Conservation (phyloP, 371 early-diverging fungal genomes). For the Cokeromyces recurvatus region DNA sequence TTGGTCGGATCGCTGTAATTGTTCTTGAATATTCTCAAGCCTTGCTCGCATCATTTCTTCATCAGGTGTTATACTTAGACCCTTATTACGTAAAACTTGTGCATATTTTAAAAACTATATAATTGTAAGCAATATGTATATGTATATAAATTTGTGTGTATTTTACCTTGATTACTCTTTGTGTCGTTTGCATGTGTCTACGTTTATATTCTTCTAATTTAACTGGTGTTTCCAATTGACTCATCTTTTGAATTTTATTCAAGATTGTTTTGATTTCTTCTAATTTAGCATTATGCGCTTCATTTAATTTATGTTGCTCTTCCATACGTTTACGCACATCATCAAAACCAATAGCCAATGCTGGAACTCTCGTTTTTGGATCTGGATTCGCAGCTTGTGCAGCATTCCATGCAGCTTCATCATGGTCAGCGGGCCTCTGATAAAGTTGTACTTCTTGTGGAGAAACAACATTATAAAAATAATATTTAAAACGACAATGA, state of each 20-base stretch:
- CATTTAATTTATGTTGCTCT: constrained; percentile 57
- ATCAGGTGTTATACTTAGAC: constrained; percentile 75
- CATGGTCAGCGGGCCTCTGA: constrained; percentile 66
- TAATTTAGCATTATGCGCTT: constrained; percentile 44
- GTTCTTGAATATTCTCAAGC: constrained; percentile 68
- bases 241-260: constrained; percentile 58
- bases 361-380: constrained; percentile 79
- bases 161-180: constrained; percentile 66
- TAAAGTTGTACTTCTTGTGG: constrained; percentile 76
- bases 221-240: constrained; percentile 55
- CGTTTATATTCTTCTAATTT: constrained; percentile 69
- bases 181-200: constrained; percentile 71
- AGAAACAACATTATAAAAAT: constrained; percentile 88
- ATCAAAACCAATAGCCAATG: constrained; percentile 78
- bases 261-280: constrained; percentile 61
- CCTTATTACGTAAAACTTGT: constrained; percentile 76
- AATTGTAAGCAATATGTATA: too few relatives aligned
- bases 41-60: constrained; percentile 75
- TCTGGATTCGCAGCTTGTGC: constrained; percentile 84
- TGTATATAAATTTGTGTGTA: too few relatives aligned
- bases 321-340: constrained; percentile 77
- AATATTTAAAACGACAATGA: constrained; percentile 79
- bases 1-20: constrained; percentile 71
- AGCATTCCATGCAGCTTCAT: constrained; percentile 74
- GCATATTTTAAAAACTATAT: constrained; percentile 74